These are phyloP conservation scores for Russula virescens DNA, from an alignment of 768 basidiomycete genomes.

Conservation along the genomic window DNA sequence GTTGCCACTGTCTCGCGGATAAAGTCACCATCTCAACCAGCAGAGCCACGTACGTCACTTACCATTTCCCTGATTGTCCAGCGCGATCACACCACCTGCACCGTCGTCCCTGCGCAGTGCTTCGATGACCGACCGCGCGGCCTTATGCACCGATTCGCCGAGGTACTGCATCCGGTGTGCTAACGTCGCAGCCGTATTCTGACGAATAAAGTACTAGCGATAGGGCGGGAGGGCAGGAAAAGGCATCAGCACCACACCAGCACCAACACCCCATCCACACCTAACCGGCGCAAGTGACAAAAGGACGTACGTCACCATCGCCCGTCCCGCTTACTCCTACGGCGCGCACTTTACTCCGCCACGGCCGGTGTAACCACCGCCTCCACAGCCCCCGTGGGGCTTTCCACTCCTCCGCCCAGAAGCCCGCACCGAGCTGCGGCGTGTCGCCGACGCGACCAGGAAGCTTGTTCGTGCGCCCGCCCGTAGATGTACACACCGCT, in stretches of 20 bases:
- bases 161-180: constrained; percentile 60
- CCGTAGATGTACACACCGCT: constrained; percentile 69
- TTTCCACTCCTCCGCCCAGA: constrained; percentile 81
- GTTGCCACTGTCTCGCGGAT: constrained; percentile 47
- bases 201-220: constrained; percentile 69
- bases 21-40: not conserved
- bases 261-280: not conserved
- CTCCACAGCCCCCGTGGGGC: constrained; percentile 31
- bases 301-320: constrained; percentile 36
- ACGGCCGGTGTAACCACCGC: constrained; percentile 36
- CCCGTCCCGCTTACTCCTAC: constrained; percentile 82
- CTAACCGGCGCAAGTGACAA: not conserved
- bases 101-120: constrained; percentile 56
- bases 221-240: too few species aligned
- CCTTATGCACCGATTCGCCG: constrained; percentile 49
- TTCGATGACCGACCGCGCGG: constrained; percentile 50
- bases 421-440: constrained; percentile 69
- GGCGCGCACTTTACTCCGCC: constrained; percentile 36
- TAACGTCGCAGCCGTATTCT: constrained; percentile 58
- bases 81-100: constrained; percentile 66
- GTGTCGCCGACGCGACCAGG: constrained; percentile 83
- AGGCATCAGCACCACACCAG: not conserved
- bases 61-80: constrained; percentile 70
- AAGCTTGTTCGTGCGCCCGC: constrained; percentile 78
- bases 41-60: constrained; percentile 22